phyloP scores from a whole-genome alignment of 495 filamentous ascomycete genomes.

The Letharia columbiana region DNA sequence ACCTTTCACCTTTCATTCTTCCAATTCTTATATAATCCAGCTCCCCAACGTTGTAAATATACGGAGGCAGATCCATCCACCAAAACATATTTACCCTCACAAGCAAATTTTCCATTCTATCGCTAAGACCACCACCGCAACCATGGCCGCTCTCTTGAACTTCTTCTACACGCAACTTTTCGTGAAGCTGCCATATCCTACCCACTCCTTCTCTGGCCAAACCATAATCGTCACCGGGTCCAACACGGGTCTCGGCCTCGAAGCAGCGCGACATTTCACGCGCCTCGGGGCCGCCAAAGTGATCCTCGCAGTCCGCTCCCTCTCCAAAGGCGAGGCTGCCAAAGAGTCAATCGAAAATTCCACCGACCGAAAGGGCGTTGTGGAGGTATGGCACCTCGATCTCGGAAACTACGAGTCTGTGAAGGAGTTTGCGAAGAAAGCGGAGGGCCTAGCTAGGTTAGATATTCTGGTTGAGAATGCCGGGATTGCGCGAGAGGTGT shows the following conservation, averaged over 20 bases:
- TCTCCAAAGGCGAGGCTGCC: conserved; percentile 36
- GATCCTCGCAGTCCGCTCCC: conserved; percentile 40
- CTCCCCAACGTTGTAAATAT: too few relatives aligned
- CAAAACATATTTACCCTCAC: too few relatives aligned
- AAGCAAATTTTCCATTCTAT: too few relatives aligned
- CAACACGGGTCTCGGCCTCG: conserved; percentile 42
- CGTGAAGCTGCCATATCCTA: conserved; percentile 31
- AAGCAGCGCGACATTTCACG: conserved; percentile 38
- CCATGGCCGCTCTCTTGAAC: not conserved
- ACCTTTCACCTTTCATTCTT: too few relatives aligned
- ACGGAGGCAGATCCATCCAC: too few relatives aligned
- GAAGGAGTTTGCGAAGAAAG: conserved; percentile 28
- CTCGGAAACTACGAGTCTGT: conserved; percentile 32
- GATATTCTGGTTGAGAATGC: conserved; percentile 35
- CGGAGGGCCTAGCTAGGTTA: conserved; percentile 26
- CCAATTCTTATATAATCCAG: too few relatives aligned
- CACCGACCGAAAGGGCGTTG: conserved; percentile 28
- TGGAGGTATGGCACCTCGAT: conserved; percentile 34
- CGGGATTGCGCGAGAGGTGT: conserved; percentile 25
- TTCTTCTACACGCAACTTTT: conserved; percentile 44
- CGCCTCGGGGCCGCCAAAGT: conserved; percentile 33
- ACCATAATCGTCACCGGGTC: conserved; percentile 47
- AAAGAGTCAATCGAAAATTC: conserved; percentile 28
- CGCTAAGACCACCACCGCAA: not conserved
- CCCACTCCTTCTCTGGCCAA: conserved; percentile 28